Percentiles rank a stretch among this genome's conserved stretches.
Conservation (phyloP, 1,284 basidiomycete species). For the Schizopora paradoxa region DNA sequence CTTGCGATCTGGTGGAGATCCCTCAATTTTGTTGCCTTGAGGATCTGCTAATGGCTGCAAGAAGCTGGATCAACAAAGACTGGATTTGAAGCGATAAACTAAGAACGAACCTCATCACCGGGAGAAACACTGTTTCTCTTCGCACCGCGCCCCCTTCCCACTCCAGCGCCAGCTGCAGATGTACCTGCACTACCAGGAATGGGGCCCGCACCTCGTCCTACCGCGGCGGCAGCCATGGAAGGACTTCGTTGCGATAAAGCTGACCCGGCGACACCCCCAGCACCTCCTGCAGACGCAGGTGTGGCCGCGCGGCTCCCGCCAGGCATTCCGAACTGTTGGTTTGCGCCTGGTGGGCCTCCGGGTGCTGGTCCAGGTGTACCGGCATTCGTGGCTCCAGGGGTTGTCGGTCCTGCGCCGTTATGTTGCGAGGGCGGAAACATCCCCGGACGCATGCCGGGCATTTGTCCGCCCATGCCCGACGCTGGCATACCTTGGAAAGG, state of each 20-base stretch:
- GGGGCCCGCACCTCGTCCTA: too few relatives aligned
- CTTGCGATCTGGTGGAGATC: conserved; percentile 16
- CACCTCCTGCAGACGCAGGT: conserved; percentile 4
- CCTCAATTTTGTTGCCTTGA: conserved; percentile 10
- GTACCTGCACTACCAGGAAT: conserved; percentile 5
- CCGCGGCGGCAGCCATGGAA: conserved; percentile 8
- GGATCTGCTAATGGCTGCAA: conserved; percentile 6
- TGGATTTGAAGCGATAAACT: background rate
- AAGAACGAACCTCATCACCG: conserved; percentile 13
- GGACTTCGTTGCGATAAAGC: conserved; percentile 14
- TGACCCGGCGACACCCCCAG: too few relatives aligned
- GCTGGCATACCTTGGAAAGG: conserved; percentile 1
- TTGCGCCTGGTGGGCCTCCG: conserved; percentile 4
- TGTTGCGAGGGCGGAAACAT: conserved; percentile 7
- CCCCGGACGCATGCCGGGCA: conserved; percentile 6
- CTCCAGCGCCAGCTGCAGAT: background rate
- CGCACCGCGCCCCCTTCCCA: conserved; percentile 4
- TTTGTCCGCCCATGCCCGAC: conserved; percentile 1
- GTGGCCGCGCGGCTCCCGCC: conserved; percentile 15
- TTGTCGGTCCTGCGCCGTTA: background rate
- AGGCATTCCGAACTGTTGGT: too few relatives aligned
- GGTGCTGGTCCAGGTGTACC: conserved; percentile 4
- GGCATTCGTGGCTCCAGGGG: background rate
- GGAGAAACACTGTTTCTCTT: conserved; percentile 18
- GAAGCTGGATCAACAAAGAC: background rate